phyloP scores from a whole-genome alignment of 1,284 basidiomycete species.

The Exobasidium cylindrosporum region DNA sequence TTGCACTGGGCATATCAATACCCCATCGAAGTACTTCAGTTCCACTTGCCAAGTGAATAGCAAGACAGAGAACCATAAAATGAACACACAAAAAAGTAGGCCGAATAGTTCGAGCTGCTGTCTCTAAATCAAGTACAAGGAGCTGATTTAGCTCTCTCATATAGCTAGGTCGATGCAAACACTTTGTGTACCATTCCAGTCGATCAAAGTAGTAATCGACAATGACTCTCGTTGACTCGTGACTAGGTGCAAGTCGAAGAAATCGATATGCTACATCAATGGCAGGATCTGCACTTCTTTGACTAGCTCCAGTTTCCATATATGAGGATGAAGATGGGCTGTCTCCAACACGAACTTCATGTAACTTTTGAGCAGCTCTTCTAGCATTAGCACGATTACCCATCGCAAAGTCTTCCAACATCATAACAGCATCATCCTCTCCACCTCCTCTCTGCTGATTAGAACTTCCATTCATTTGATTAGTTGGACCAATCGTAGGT shows the following conservation, averaged over 20 bases:
- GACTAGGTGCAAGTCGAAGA: conserved; percentile 24
- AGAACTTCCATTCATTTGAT: conserved; percentile 25
- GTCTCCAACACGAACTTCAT: neutral
- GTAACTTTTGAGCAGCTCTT: conserved; percentile 8
- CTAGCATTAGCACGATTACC: conserved; percentile 14
- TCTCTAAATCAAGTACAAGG: conserved; percentile 28
- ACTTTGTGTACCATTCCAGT: conserved; percentile 41
- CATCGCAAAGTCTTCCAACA: conserved; percentile 16
- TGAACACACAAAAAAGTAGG: conserved; percentile 41
- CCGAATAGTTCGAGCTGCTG: conserved; percentile 32
- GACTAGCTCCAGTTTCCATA: conserved; percentile 27
- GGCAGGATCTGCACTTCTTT: conserved; percentile 28
- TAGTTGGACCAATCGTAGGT: conserved; percentile 17
- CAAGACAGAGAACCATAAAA: conserved; percentile 46
- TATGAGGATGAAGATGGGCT: conserved; percentile 8
- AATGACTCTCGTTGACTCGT: conserved; percentile 18
- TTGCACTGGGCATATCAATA: conserved; percentile 28
- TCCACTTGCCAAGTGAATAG: conserved; percentile 40
- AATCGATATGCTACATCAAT: conserved; percentile 32
- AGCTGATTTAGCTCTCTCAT: conserved; percentile 21
- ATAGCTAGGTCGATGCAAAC: conserved; percentile 9
- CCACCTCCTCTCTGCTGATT: neutral
- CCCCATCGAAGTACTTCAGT: conserved; percentile 22
- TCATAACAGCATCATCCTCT: conserved; percentile 18
- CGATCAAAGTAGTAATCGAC: conserved; percentile 47